Conservation (phyloP, 495 filamentous ascomycete species). For the Penicillium samsonianum region DNA sequence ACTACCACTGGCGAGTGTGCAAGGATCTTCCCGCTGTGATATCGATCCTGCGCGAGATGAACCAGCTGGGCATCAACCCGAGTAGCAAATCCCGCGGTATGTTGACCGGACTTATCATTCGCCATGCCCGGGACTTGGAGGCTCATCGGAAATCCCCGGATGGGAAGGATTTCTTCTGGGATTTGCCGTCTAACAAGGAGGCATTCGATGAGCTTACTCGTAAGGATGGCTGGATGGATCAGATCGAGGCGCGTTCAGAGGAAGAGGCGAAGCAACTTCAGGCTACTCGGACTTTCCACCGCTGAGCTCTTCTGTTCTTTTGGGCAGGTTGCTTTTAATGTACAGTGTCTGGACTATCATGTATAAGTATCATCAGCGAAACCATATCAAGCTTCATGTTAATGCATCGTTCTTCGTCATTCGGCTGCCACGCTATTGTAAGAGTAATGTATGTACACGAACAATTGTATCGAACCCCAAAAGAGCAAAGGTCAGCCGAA, state of each 20-base stretch:
- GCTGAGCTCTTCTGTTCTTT: not conserved
- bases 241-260: conserved; percentile 16
- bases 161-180: conserved; percentile 39
- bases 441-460: not conserved
- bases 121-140: conserved; percentile 27
- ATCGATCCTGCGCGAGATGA: conserved; percentile 75
- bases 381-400: not conserved
- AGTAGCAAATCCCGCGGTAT: conserved; percentile 57
- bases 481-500: not conserved
- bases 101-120: conserved; percentile 37
- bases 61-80: conserved; percentile 63
- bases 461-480: not conserved
- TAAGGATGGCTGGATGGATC: conserved; percentile 34
- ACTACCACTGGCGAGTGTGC: conserved; percentile 62
- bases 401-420: not conserved
- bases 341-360: not conserved
- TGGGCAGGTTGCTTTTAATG: not conserved
- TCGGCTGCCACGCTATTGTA: not conserved
- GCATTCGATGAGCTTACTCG: conserved; percentile 35
- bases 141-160: conserved; percentile 2
- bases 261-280: not conserved
- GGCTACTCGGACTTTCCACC: not conserved
- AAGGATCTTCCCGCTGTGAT: conserved; percentile 61
- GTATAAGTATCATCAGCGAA: conserved; percentile 5
- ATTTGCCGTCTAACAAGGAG: conserved; percentile 36